Evolutionary conservation across 2,329 filamentous ascomycete genomes (phyloP).

Genomic region (Alternaria infectoria): DNA sequence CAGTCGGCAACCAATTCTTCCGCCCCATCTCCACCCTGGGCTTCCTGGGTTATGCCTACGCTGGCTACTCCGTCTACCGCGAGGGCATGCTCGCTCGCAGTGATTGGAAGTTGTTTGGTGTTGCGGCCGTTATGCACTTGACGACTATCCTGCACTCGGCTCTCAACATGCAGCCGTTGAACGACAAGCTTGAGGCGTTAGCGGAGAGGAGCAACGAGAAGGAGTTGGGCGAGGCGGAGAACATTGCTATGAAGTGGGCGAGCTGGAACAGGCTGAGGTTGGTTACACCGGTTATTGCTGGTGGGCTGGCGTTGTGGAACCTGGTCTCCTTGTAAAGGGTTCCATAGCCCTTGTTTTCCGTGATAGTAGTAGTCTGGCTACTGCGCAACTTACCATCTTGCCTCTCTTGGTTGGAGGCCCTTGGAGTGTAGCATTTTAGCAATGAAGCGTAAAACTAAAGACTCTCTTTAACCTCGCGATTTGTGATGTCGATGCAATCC

Average conservation of each 20-base stretch:
- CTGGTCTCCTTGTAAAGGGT: slow-evolving; percentile 24
- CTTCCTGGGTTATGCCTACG: slow-evolving; percentile 56
- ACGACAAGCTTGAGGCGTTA: slow-evolving; percentile 55
- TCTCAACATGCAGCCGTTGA: slow-evolving; percentile 60
- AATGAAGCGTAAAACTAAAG: neutral
- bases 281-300: slow-evolving; percentile 44
- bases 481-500: neutral
- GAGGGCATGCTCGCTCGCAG: slow-evolving; percentile 39
- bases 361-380: neutral
- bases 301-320: slow-evolving; percentile 42
- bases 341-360: neutral
- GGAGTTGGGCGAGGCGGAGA: slow-evolving; percentile 41
- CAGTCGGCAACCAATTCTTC: slow-evolving; percentile 60
- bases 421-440: neutral
- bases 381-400: neutral
- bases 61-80: slow-evolving; percentile 47
- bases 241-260: slow-evolving; percentile 45
- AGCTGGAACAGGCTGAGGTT: slow-evolving; percentile 45
- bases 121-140: slow-evolving; percentile 54
- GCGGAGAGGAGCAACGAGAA: slow-evolving; percentile 39
- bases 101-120: slow-evolving; percentile 56
- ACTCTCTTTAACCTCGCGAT: neutral
- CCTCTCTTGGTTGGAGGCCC: neutral
- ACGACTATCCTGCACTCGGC: slow-evolving; percentile 58
- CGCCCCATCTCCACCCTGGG: slow-evolving; percentile 59